Base-by-base conservation (phyloP, 805 yeast genomes). In the Candida ortonii region DNA sequence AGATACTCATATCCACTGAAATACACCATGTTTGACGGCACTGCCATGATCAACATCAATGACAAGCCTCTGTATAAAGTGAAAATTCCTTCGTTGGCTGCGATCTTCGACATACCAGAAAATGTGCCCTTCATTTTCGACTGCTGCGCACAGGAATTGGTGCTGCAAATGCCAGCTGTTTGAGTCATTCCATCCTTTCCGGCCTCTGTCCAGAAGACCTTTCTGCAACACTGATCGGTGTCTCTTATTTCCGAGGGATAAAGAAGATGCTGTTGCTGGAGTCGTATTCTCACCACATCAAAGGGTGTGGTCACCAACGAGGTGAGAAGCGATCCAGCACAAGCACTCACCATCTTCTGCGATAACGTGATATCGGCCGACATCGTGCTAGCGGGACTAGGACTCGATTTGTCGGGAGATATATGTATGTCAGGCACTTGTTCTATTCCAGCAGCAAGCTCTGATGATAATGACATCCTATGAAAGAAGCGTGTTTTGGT, bases 51-150 rank as follows among this genome's bases (percentile, higher is more conserved):
- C 13, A 93, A 62, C 1, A 95, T 86, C 19, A 90, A 57, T 0
- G 90, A 75, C 7, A 93, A 68, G 0, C 98, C 98, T 34, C 97
- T 67, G 90, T 96, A 93, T 12, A 93, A 65, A 0, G 96, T 80
- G 1, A 68, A 31, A 0, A 76, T 17, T 0, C 98, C 98, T 59
- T 93, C 98, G 16, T 73, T 66, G 19, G 68, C 60, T 3, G 78
- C 71, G 27, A 90, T 88, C 26, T 73, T 71, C 2, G 62, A 45
- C 44, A 90, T 68, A 0, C 96, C 93, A 24, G 84, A 83, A 53
- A 76, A 69, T 0, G 96, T 87, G 3, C 93, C 87, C 3, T 69
- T 70, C 36, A 84, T 65, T 49, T 59, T 48, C 41, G 50, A 30
- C 29, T 63, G 58, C 55, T 61, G 46, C 14, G 73, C 55, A 54